Evolutionary conservation across 2,329 filamentous ascomycete genomes (phyloP).

Genomic region (Colletotrichum sojae): DNA sequence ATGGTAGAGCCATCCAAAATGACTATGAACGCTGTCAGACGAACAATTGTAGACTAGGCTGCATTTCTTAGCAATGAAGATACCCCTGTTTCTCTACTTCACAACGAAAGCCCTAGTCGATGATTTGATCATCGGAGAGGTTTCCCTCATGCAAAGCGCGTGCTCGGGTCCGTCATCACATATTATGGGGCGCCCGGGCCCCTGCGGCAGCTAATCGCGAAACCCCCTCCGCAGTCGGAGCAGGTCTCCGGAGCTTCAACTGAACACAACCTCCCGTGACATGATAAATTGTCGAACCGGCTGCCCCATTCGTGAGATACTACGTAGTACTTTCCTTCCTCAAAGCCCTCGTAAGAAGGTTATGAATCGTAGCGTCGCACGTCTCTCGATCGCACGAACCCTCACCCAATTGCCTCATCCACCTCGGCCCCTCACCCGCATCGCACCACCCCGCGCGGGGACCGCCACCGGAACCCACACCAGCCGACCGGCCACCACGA

Average conservation of each 20-base stretch:
- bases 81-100: constrained; percentile 18
- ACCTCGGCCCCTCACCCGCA: constrained; percentile 22
- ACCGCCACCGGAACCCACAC: constrained; percentile 12
- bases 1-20: constrained; percentile 70
- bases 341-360: not conserved
- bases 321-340: no score
- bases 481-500: not conserved
- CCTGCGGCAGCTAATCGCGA: not conserved
- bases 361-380: constrained; percentile 28
- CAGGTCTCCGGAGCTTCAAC: constrained; percentile 18
- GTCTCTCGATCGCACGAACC: not conserved
- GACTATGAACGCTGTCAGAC: not conserved
- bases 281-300: not conserved
- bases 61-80: constrained; percentile 34
- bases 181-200: constrained; percentile 18
- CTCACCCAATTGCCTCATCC: constrained; percentile 13
- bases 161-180: not conserved
- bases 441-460: not conserved
- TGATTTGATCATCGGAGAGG: not conserved
- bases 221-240: constrained; percentile 35
- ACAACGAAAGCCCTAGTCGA: not conserved
- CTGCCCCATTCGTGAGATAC: no score
- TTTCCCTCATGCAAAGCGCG: no score
- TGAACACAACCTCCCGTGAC: not conserved
- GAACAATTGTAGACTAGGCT: not conserved